Evolutionary conservation across 2,329 filamentous ascomycete species (phyloP), one percentile per base, ranked within the genome.

Genomic region (Hansfordia pulvinata): DNA sequence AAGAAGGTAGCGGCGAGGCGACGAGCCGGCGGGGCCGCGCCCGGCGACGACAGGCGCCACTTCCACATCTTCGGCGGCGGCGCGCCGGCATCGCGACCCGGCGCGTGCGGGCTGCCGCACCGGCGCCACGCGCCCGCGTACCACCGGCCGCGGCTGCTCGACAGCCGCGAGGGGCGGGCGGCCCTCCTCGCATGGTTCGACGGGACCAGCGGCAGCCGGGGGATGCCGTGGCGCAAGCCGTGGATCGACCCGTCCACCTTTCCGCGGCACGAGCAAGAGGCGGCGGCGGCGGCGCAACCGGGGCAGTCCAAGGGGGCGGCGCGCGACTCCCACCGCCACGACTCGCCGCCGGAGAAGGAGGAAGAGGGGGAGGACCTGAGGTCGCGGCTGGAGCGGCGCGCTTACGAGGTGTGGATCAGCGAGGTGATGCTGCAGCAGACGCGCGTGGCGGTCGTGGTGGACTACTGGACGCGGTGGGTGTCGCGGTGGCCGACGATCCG

Each of bases 351-450:
- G n/a, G n/a, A n/a, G n/a, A n/a, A n/a, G n/a, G n/a, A n/a, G n/a
- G n/a, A n/a, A n/a, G n/a, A n/a, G n/a, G n/a, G n/a, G n/a, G n/a
- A n/a, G n/a, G n/a, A n/a, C n/a, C 49, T 64, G 7, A 54, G 55
- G 17, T 24, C 31, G n/a, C 45, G 44, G 3, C 51, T 74, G 8
- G 60, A 64, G 31, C 58, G 51, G 17, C 62, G 71, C 25, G 71
- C 70, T 2, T 76, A 76, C 48, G 62, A 75, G 43, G 70, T 76
- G 24, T 76, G 70, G 67, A 72, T 76, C 41, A 70, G 64, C 40
- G 71, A 76, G 49, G 66, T 75, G 37, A 76, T 76, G 71, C 57
- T 76, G 8, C 71, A 76, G 44, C 71, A 76, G 47, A 76, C 71
- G 2, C 65, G 71, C 16, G 71, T 76, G 4, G 59, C 64, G 3